Base-by-base conservation (phyloP, 1,139 yeast genomes). In the Pichia sp. region DNA sequence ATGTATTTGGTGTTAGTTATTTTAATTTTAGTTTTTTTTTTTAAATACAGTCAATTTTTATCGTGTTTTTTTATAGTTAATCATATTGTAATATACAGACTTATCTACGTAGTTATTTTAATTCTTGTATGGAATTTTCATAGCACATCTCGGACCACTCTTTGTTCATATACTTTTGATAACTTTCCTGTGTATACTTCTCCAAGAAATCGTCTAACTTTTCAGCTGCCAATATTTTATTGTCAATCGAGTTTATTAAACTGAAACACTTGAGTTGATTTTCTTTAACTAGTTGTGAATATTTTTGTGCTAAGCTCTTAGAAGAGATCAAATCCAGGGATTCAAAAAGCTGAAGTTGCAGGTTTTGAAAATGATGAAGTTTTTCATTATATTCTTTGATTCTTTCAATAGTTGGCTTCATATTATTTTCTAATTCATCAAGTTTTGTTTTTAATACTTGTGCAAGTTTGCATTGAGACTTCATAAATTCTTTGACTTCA, bases 171-270 rank as follows among this genome's bases (percentile, higher is more conserved):
- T 44, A 44, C 44, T 44, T 40, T 27, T 38, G 27, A 11, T 41
- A 73, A 33, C 87, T 59, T 44, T 68, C 68, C 9, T 52, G 53
- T 43, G 71, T 66, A 55, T 79, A 83, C 11, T 62, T 62, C 29
- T 59, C 59, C 23, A 80, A 62, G 49, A 77, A 70, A 3, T 61
- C 59, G 5, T 59, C 60, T 39, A 57, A 49, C 9, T 53, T 50
- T 10, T 44, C 52, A 37, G 28, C 37, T 6, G 7, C 4, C 16
- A 36, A 27, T 36, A 27, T 23, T 9, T 11, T 26, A 7, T 36
- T 36, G 10, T 26, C 33, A 36, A 36, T 16, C 37, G 39, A 23
- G 23, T 27, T 4, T 41, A 29, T 7, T 29, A 29, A 29, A 10
- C 10, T 29, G 9, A 29, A 7, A 29, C 33, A 29, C 6, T 29